Conservation (phyloP, 2,329 filamentous ascomycete species). For the Aspergillus fischeri region DNA sequence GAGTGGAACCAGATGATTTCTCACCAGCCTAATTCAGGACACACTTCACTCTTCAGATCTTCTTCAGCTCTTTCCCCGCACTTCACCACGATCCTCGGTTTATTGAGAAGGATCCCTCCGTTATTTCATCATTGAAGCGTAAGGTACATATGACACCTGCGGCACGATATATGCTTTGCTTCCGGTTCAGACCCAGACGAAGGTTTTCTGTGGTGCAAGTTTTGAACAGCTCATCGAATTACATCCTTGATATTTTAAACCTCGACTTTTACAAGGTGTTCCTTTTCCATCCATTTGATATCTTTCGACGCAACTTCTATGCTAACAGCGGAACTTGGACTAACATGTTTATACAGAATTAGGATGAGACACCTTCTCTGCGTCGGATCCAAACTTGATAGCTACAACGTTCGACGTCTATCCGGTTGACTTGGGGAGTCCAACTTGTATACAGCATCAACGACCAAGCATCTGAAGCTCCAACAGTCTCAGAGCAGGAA, state of each 20-base stretch:
- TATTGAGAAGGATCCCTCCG: background rate
- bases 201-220: too few species aligned
- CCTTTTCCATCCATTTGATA: background rate
- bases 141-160: too few species aligned
- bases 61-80: background rate
- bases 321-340: background rate
- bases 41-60: background rate
- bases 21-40: background rate
- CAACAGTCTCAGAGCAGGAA: slow-evolving; percentile 33
- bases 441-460: slow-evolving; percentile 9
- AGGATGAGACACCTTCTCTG: background rate
- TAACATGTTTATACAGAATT: background rate
- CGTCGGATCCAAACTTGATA: background rate
- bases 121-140: background rate
- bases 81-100: background rate
- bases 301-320: background rate
- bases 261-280: background rate
- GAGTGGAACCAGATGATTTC: background rate
- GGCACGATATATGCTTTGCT: too few species aligned
- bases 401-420: background rate
- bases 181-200: too few species aligned
- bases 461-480: slow-evolving; percentile 29
- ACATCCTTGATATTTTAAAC: too few species aligned
- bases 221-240: too few species aligned
- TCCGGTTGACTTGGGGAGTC: background rate